Conservation (phyloP, 2,329 filamentous ascomycete species). For the Trichothecium roseum region DNA sequence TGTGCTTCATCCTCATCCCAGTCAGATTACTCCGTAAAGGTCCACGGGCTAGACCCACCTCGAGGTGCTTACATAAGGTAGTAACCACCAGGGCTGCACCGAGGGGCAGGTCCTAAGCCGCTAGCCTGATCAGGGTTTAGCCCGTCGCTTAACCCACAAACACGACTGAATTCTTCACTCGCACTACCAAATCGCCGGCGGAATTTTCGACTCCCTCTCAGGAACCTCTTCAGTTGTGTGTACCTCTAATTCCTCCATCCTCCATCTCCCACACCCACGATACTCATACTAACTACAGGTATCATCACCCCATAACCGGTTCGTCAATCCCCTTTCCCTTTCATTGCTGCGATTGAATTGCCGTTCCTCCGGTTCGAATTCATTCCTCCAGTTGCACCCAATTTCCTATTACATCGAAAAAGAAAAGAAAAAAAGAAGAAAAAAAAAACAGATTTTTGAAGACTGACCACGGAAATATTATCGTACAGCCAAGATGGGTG, state of each 20-base stretch:
- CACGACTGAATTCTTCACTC: constrained; percentile 23
- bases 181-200: constrained; percentile 11
- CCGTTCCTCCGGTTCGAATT: background rate
- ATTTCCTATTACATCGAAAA: background rate
- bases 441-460: background rate
- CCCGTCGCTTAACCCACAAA: constrained; percentile 28
- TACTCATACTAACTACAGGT: constrained; percentile 22
- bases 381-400: too few relatives aligned
- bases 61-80: too few relatives aligned
- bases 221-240: background rate
- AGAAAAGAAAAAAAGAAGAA: background rate
- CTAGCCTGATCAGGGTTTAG: constrained; percentile 17
- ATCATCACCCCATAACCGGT: constrained; percentile 19
- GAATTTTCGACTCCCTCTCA: constrained; percentile 20
- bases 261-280: constrained; percentile 7
- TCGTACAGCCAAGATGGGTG: constrained; percentile 74
- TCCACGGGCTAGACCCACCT: too few relatives aligned
- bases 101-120: constrained; percentile 18
- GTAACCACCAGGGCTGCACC: constrained; percentile 1
- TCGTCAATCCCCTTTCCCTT: constrained; percentile 11
- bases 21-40: too few relatives aligned
- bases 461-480: background rate
- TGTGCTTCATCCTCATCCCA: too few relatives aligned
- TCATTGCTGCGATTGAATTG: background rate
- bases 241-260: background rate